Evolutionary conservation across 2,329 filamentous ascomycete genomes (phyloP), one percentile per base, ranked within the genome.

Genomic region (Emergomyces pasteurianus): DNA sequence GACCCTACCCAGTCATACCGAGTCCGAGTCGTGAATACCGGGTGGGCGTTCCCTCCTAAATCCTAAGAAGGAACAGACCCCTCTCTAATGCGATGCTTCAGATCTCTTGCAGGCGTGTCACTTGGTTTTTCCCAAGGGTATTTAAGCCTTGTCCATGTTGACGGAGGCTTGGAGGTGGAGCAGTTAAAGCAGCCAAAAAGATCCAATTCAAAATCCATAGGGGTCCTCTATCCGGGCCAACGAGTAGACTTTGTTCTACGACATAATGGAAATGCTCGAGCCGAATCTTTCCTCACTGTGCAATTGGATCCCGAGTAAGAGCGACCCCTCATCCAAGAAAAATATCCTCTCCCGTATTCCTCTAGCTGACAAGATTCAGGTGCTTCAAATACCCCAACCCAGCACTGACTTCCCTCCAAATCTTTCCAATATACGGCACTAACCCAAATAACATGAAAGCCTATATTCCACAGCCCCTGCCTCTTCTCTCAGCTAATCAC

Each of bases 371-470:
- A 65, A 34, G 59, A 62, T 26, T n/a, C 34, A 76, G 74, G 42
- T 73, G 72, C 61, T 79, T 79, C 69, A 78, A 73, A 63, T 78
- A 76, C 61, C 70, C 74, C 16, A 80, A 79, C 62, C 72, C 72
- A 23, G 76, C 77, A 4, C 67, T 80, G 6, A 68, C 69, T 12
- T 67, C 71, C 3, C 65, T 65, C 47, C 78, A 79, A 63, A 66
- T 67, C 0, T 78, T 78, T 57, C 66, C 68, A 3, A 67, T 75
- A 26, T 38, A 52, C 26, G 40, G n/a, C 21, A 18, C 23, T 14
- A 53, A 26, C 52, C 23, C 34, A 55, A 43, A 28, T 60, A 66
- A 26, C 46, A 56, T 38, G 47, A 60, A 40, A 40, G 21, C 40
- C 54, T 34, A 47, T 14, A 26, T 14, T 49, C 46, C 5, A 36